A percentile compares a stretch with the other conserved stretches of the same genome.
Conservation (phyloP, 495 filamentous ascomycete genomes). For the Penicillium mononematosum region DNA sequence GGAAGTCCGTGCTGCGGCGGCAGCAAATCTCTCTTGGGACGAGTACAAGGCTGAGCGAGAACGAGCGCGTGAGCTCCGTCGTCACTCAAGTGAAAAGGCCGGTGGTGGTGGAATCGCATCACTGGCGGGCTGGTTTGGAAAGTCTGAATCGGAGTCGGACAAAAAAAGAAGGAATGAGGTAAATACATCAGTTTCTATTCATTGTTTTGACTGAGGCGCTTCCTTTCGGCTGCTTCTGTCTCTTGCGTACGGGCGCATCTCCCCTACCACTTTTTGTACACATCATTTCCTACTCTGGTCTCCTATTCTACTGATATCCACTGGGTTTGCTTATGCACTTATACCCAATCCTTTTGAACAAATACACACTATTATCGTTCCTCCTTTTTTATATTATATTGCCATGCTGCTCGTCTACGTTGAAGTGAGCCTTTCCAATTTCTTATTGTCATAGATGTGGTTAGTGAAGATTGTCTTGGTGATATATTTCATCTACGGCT, state of each 20-base stretch:
- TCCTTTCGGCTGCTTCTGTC: constrained; percentile 4
- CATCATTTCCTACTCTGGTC: constrained; percentile 3
- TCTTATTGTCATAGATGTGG: neutral
- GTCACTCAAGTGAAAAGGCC: constrained; percentile 15
- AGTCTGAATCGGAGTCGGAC: constrained; percentile 11
- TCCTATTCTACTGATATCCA: constrained; percentile 11
- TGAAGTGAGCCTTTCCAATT: neutral
- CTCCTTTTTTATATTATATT: neutral
- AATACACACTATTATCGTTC: neutral
- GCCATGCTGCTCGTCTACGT: neutral
- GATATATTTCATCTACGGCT: neutral
- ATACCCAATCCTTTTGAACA: neutral
- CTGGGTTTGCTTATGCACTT: neutral
- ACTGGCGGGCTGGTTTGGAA: constrained; percentile 23
- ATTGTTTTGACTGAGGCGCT: neutral
- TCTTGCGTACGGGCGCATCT: constrained; percentile 4
- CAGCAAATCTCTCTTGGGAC: constrained; percentile 38
- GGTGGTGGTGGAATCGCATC: constrained; percentile 4
- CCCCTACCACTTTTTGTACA: constrained; percentile 13
- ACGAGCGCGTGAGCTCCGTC: constrained; percentile 32
- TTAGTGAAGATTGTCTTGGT: neutral
- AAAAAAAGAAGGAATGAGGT: constrained; percentile 32
- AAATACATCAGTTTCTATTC: neutral
- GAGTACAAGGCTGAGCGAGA: constrained; percentile 39
- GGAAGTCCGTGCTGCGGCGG: constrained; percentile 9